Evolutionary conservation across 352 stramenopile genomes (phyloP), one percentile per base, ranked within the genome.

Genomic region (Globisporangium spinosum): DNA sequence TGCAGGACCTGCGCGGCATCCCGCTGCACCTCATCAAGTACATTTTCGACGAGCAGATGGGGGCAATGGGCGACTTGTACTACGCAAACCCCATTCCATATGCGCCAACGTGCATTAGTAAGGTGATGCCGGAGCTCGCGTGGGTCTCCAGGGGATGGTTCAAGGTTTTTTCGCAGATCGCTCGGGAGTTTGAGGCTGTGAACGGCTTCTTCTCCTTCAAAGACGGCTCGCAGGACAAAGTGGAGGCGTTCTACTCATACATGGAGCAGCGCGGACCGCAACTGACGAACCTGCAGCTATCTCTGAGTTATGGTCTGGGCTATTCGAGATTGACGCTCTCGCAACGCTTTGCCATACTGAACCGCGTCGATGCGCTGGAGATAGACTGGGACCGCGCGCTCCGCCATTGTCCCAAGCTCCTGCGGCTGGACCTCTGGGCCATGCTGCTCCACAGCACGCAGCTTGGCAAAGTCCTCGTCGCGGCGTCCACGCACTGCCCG

Each of bases 321-420:
- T 12, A 51, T 51, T 23, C 10, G 8, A 12, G 8, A 22, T 7
- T 51, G 5, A 23, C 43, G 43, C 17, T 51, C 17, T 3, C 43
- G 15, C 43, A 51, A 32, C 29, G 29, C 29, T 32, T 32, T 32
- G 29, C 8, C 43, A 23, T 17, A 22, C 40, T 49, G 38, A 5
- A 6, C 17, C 51, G 22, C n/a, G 10, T 57, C 9, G 25, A 65
- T 20, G 5, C 25, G 27, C 3, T 65, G 17, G 3, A 51, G n/a
- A 58, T 65, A 7, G 47, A 65, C 23, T 65, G 60, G 60, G 23
- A 65, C 8, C 27, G 47, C n/a, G 47, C 55, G 15, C 58, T 58
- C 60, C 40, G 32, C 17, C 29, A 27, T 47, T 15, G 2, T 9
- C 60, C 60, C 7, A 58, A 38, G 17, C 60, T 65, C 6, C 3